Base-by-base conservation (phyloP, 2,329 filamentous ascomycete species). In the Kalaharituber pfeilii region DNA sequence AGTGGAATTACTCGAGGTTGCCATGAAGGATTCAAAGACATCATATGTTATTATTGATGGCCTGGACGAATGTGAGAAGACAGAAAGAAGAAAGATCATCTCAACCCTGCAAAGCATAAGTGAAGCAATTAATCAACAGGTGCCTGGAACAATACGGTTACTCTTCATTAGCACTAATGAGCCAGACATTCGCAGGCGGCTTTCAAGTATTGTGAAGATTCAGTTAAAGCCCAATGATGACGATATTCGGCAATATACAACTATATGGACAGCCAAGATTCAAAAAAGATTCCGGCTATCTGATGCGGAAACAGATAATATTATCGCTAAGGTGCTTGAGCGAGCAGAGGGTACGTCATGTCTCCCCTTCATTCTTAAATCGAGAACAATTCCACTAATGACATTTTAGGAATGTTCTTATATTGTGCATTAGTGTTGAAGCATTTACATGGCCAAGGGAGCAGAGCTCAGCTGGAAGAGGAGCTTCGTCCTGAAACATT, bases 31-130 rank as follows among this genome's bases (percentile, higher is more conserved):
- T 26, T 62, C 54, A 30, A 28, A 54, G 8, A 62, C 60, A 1
- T 60, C 67, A 8, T 71, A 68, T 58, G 64, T 72, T 29, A 57
- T 73, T 5, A 62, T 73, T n/a, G 71, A 73, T 56, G 71, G 71
- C 0, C 56, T 73, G 13, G 71, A 73, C 49, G 70, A 73, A 55
- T 70, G 69, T 50, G 55, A 65, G 1, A n/a, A 50, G 3, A 26
- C 51, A 0, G 65, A 71, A 13, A 56, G 64, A 7, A 62, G 59
- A 24, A 59, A 62, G 15, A 60, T 69, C 0, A 36, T 67, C 0
- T 6, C 56, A 0, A 69, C 66, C 51, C 62, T 70, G 26, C 57
- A 53, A n/a, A 53, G 51, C 8, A 51, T 53, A 6, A 56, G 53
- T 50, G 58, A 56, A 2, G 11, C n/a, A 13, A 9, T 45, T 24